Base-by-base conservation (phyloP, 306 rosid species). In the Begonia fuchsioides region DNA sequence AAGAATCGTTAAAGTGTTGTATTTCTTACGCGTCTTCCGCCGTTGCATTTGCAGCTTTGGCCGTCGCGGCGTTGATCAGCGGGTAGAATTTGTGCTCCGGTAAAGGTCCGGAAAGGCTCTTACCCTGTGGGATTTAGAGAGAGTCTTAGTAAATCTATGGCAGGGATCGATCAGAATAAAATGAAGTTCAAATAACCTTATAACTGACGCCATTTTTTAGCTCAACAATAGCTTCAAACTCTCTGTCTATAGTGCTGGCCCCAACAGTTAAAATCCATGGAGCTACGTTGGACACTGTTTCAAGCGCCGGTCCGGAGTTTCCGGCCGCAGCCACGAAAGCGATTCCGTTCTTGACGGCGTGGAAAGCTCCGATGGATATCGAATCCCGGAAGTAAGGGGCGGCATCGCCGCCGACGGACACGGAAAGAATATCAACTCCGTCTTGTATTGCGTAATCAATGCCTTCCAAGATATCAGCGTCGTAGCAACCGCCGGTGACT, bases 231-330 rank as follows among this genome's bases (percentile, higher is more conserved):
- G 76, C 3, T 35, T 58, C 46, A 51, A 81, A 71, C 47, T 64
- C 60, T 41, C 88, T 60, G 15, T 86, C 95, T 63, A 78, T 14
- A 39, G 87, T 76, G 54, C 93, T 86, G 1, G 93, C 95, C 20
- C 55, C 93, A 11, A 86, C 80, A 1, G 95, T 86, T 2, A 86
- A 15, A 13, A 81, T 57, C 95, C 95, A 86, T 15, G 95, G 95
- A 1, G 87, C 60, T 55, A 62, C 13, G 51, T 86, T 86, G 1
- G 78, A 0, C 20, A 67, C 79, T 41, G 72, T 54, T 32, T 44
- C 60, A 2, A 56, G 47, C 0, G 0, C 2, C 16, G 83, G 95
- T 15, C 95, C 95, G 16, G 64, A 54, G 59, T 86, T 86, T 10
- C 95, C 95, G 13, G 72, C 93, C 0, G 93, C 74, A 54, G 71